phyloP scores from a whole-genome alignment of 306 rosid genomes.

The Dryas drummondii region DNA sequence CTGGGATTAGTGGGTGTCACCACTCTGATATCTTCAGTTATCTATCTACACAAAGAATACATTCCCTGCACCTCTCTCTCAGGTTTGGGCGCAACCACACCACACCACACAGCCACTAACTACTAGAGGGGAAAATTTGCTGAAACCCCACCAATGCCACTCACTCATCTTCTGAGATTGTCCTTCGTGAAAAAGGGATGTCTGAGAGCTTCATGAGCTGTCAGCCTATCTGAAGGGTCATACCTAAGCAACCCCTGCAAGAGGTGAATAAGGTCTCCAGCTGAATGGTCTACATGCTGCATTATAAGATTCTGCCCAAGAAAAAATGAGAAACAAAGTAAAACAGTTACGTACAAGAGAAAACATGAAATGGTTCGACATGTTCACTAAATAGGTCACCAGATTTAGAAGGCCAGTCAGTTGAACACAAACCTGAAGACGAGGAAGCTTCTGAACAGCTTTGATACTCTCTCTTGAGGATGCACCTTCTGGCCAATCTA shows the following conservation, averaged over 20 bases:
- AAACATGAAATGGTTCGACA: background rate
- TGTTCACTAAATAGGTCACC: background rate
- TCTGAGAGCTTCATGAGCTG: slow-evolving; percentile 73
- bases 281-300: slow-evolving; percentile 97
- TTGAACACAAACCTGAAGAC: slow-evolving; percentile 64
- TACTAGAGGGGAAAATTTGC: background rate
- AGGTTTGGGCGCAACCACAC: no score
- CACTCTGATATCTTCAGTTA: no score
- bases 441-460: slow-evolving; percentile 77
- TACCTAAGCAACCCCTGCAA: slow-evolving; percentile 82
- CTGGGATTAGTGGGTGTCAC: no score
- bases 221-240: slow-evolving; percentile 66
- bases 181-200: slow-evolving; percentile 79
- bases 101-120: background rate
- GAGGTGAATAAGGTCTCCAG: slow-evolving; percentile 85
- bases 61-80: no score
- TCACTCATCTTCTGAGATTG: slow-evolving; percentile 41
- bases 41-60: background rate
- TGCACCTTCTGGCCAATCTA: slow-evolving; percentile 96
- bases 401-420: no score
- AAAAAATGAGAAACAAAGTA: background rate
- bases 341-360: background rate
- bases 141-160: background rate
- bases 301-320: slow-evolving; percentile 72
- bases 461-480: slow-evolving; percentile 83